Evolutionary conservation across 2,329 filamentous ascomycete genomes (phyloP).

Genomic region (Eurotiales sp.): DNA sequence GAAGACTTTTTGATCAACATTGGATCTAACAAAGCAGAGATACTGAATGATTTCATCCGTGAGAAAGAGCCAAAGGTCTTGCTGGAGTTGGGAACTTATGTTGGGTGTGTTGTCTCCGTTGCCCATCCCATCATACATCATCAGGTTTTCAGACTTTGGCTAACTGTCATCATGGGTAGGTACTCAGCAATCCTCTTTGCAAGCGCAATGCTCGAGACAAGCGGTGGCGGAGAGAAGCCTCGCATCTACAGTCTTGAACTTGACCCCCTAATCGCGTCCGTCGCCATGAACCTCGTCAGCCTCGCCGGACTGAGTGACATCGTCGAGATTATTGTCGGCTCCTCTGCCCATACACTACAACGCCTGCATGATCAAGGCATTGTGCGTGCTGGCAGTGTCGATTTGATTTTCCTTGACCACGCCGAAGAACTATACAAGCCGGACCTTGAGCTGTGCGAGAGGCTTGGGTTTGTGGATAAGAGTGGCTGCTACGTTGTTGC

Average conservation of each 20-base stretch:
- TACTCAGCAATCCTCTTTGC: conserved; percentile 34
- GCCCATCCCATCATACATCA: neutral
- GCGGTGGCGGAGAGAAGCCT: conserved; percentile 13
- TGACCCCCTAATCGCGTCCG: conserved; percentile 26
- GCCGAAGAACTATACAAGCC: conserved; percentile 34
- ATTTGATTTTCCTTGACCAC: conserved; percentile 38
- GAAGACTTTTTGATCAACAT: conserved; percentile 75
- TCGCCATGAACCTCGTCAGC: conserved; percentile 30
- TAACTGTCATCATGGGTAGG: too few relatives aligned
- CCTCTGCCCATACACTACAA: conserved; percentile 27
- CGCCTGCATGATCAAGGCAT: conserved; percentile 25
- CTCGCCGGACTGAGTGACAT: conserved; percentile 32
- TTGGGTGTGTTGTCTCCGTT: neutral
- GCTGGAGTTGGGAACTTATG: conserved; percentile 4
- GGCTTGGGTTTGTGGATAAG: conserved; percentile 27
- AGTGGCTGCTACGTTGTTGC: conserved; percentile 32
- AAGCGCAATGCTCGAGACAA: conserved; percentile 19
- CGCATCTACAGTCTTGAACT: conserved; percentile 38
- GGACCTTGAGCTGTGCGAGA: conserved; percentile 33
- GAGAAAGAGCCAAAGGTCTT: conserved; percentile 42
- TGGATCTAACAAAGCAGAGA: conserved; percentile 66
- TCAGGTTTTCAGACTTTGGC: neutral
- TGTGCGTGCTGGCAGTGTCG: conserved; percentile 23
- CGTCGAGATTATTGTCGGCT: conserved; percentile 32
- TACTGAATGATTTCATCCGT: conserved; percentile 62